Evolutionary conservation across 257 asterid genomes (phyloP).

Genomic region (Solanum ahanhuiri): DNA sequence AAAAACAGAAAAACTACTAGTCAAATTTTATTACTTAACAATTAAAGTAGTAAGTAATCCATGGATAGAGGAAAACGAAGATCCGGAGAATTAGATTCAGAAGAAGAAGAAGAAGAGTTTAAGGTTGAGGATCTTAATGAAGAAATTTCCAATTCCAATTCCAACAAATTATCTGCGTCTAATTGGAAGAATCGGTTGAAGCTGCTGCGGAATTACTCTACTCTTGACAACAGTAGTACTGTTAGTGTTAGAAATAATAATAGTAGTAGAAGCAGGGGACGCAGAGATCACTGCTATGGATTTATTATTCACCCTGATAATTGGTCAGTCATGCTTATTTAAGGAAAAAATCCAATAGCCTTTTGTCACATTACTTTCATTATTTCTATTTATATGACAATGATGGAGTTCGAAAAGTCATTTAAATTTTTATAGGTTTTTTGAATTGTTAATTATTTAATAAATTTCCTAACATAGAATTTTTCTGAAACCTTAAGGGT

Average conservation of each 20-base stretch:
- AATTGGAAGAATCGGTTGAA: constrained; percentile 20
- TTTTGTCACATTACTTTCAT: too few relatives aligned
- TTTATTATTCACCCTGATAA: constrained; percentile 30
- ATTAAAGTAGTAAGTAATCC: neutral
- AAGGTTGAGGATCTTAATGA: constrained; percentile 21
- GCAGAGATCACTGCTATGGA: constrained; percentile 4
- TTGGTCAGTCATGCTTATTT: constrained; percentile 9
- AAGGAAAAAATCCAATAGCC: neutral
- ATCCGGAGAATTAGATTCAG: constrained; percentile 11
- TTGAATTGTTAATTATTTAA: too few relatives aligned
- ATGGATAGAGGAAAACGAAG: constrained; percentile 9
- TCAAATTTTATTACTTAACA: neutral
- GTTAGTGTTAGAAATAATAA: neutral
- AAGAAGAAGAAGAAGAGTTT: constrained; percentile 25
- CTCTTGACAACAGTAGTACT: neutral
- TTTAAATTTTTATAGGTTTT: too few relatives aligned
- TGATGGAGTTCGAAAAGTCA: too few relatives aligned
- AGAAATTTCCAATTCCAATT: neutral
- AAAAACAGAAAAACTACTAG: neutral
- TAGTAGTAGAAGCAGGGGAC: neutral
- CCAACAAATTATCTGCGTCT: constrained; percentile 7
- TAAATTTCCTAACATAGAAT: too few relatives aligned
- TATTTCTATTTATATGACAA: too few relatives aligned
- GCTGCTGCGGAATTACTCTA: constrained; percentile 12
- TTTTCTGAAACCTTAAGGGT: neutral